phyloP scores from a whole-genome alignment of 768 basidiomycete species.

The Ramaria sp. region DNA sequence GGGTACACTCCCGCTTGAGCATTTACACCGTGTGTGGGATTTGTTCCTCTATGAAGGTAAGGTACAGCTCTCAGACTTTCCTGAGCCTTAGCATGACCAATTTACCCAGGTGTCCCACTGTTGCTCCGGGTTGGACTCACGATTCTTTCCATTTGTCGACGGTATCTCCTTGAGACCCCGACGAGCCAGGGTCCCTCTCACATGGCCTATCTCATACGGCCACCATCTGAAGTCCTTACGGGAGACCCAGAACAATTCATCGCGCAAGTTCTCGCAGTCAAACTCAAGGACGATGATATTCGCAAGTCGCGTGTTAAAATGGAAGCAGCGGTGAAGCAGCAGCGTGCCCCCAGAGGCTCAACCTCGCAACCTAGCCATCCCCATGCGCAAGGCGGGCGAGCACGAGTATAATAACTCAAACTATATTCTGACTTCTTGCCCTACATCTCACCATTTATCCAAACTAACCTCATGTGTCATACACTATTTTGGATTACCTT shows the following conservation, averaged over 20 bases:
- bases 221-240: constrained; percentile 41
- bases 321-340: constrained; percentile 56
- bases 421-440: neutral
- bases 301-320: constrained; percentile 67
- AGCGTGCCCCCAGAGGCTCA: neutral
- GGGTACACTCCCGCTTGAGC: constrained; percentile 50
- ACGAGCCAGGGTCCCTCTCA: constrained; percentile 25
- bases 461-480: neutral
- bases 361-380: constrained; percentile 5
- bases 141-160: constrained; percentile 49
- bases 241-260: constrained; percentile 52
- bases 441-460: neutral
- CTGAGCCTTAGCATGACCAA: neutral
- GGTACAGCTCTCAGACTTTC: constrained; percentile 4
- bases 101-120: constrained; percentile 50
- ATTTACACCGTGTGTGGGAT: constrained; percentile 72
- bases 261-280: constrained; percentile 48
- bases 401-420: neutral
- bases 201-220: constrained; percentile 38
- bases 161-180: constrained; percentile 41
- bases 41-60: constrained; percentile 73
- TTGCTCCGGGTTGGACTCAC: constrained; percentile 67
- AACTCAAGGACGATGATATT: constrained; percentile 71
- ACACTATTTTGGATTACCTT: neutral
- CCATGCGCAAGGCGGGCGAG: neutral